Evolutionary conservation across 768 basidiomycete species (phyloP), one percentile per base, ranked within the genome.

Genomic region (Boletus barrowsii): DNA sequence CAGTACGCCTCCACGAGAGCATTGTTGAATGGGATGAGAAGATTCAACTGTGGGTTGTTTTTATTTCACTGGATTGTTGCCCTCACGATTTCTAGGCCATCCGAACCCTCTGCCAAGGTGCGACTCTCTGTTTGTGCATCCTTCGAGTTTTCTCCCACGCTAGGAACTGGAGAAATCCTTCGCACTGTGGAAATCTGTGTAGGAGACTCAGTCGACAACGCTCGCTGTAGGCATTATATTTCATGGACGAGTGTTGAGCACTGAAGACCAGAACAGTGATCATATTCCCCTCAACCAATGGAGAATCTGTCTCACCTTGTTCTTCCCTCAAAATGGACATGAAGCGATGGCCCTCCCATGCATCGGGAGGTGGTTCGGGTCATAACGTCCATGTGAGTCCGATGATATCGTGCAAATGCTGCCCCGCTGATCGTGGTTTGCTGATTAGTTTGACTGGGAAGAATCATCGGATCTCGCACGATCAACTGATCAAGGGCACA

Each of bases 401-500:
- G n/a, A 10, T 29, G 30, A 7, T 26, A 2, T 7, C 6, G 11
- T 10, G 11, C 8, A 9, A 29, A 1, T 14, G 7, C 17, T n/a
- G 5, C 13, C 13, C 5, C 4, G 10, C 20, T 43, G 24, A 52
- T 32, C 11, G 18, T 20, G 7, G 9, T 10, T 9, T 18, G 18
- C 5, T 18, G 9, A 17, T 20, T 14, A 49, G 33, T 8, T 14
- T 2, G 32, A 37, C 41, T 29, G 41, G 41, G 41, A 49, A 13
- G 15, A 11, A 18, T 17, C 40, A 17, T 30, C 33, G 2, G 11
- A 36, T 2, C 15, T 59, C 15, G 18, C 43, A 3, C 17, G 29
- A 17, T 18, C n/a, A 1, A 59, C 58, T 8, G 48, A 54, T 20
- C 11, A 32, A 15, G 59, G 59, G 8, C 55, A 54, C 17, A 5